Evolutionary conservation across 2,329 filamentous ascomycete genomes (phyloP).

Genomic region (Graphilbum ipis-grandicollis): DNA sequence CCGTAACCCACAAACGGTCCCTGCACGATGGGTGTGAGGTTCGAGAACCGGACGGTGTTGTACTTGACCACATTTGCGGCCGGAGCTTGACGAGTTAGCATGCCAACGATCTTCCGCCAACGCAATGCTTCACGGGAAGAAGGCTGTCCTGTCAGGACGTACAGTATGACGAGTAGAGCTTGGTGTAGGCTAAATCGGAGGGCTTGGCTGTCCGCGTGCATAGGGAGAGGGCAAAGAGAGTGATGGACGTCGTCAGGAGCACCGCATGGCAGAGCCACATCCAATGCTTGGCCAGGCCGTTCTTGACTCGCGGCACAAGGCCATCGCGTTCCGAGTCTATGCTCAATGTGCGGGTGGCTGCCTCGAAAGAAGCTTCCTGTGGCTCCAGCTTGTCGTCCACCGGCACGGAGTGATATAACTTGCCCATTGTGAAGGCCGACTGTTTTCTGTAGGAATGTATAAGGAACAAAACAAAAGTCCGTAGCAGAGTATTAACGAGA

Average conservation of each 20-base stretch:
- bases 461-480: neutral
- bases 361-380: slow-evolving; percentile 1
- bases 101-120: too few species aligned
- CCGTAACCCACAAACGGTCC: slow-evolving; percentile 37
- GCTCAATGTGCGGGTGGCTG: slow-evolving; percentile 4
- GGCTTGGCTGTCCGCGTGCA: slow-evolving; percentile 18
- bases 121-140: too few species aligned
- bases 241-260: slow-evolving; percentile 21
- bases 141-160: neutral
- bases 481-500: neutral
- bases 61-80: slow-evolving; percentile 29
- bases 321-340: slow-evolving; percentile 4
- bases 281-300: slow-evolving; percentile 14
- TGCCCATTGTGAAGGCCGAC: slow-evolving; percentile 13
- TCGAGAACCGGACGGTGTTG: slow-evolving; percentile 27
- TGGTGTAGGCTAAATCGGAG: slow-evolving; percentile 17
- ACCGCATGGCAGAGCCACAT: slow-evolving; percentile 22
- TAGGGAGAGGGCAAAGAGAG: slow-evolving; percentile 22
- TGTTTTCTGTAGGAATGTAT: neutral
- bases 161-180: slow-evolving; percentile 25
- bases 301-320: slow-evolving; percentile 3
- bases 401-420: slow-evolving; percentile 17
- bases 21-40: slow-evolving; percentile 26
- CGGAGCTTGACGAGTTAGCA: slow-evolving; percentile 21
- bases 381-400: slow-evolving; percentile 17